phyloP scores from a whole-genome alignment of 345 rosid species.

The Brassica carinata region DNA sequence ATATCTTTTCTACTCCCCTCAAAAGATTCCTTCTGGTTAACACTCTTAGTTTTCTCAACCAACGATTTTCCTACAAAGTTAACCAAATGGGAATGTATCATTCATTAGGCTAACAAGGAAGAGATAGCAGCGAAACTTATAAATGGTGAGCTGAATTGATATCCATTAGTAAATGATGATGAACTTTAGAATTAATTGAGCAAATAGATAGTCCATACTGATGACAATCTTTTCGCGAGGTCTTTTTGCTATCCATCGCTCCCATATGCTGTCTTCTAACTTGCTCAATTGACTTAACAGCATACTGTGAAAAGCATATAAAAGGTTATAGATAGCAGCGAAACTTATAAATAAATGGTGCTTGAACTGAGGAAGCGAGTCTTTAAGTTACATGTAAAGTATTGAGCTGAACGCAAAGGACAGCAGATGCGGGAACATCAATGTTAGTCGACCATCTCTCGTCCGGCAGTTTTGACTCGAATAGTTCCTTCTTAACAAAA shows the following conservation, averaged over 20 bases:
- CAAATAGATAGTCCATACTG: constrained; percentile 50
- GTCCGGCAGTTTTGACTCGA: constrained; percentile 71
- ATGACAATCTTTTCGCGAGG: constrained; percentile 61
- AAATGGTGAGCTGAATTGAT: no score
- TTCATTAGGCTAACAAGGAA: background rate
- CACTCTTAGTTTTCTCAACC: constrained; percentile 71
- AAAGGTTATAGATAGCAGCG: constrained; percentile 15
- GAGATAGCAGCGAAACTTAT: background rate
- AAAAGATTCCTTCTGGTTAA: constrained; percentile 71
- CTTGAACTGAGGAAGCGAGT: constrained; percentile 32
- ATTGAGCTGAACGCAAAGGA: constrained; percentile 90
- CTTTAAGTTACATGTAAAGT: constrained; percentile 72
- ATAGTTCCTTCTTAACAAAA: constrained; percentile 92
- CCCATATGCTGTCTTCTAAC: constrained; percentile 92
- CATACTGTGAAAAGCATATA: constrained; percentile 64
- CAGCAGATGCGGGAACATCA: constrained; percentile 60
- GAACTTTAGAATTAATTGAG: constrained; percentile 1
- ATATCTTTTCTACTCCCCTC: constrained; percentile 89
- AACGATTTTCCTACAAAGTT: constrained; percentile 51
- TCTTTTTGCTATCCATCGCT: constrained; percentile 71
- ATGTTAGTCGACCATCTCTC: constrained; percentile 72
- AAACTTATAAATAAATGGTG: constrained; percentile 8
- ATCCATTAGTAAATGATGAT: background rate
- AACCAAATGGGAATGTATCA: constrained; percentile 15
- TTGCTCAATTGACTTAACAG: constrained; percentile 85